Base-by-base conservation (phyloP, 192 early-diverging fungal genomes). In the Coemansia furcata region DNA sequence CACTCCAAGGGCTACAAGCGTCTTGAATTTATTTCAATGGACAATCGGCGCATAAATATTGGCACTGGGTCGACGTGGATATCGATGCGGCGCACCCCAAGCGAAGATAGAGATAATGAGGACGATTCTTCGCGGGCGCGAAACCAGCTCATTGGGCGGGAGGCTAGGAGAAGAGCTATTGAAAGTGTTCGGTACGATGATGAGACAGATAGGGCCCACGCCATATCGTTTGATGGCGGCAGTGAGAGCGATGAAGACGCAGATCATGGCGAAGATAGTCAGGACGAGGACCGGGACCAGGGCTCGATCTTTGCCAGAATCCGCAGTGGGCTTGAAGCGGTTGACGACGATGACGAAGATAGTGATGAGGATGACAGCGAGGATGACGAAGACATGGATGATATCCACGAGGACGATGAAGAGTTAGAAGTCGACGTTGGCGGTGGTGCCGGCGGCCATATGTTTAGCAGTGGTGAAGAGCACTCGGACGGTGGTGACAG, bases 61-160 rank as follows among this genome's bases (percentile, higher is more conserved):
- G 67, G 68, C 43, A 58, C 67, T 23, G 60, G 73, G 67, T 81
- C 78, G 36, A 69, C 70, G 26, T 81, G 78, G 78, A 67, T 81
- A 47, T 60, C 70, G 30, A 67, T 71, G 60, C 73, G 66, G 10
- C 69, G 67, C 14, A 47, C 50, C 12, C 40, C 21, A 10, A 50
- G 50, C 38, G 60, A 37, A 11, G 60, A 62, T 2, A 40, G 40
- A 14, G 65, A 58, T 15, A 50, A 36, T 29, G 39, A 42, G 15
- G 54, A 50, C 7, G 52, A 63, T 32, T 3, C 54, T 14, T 35
- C 15, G 54, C 54, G 30, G 54, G 30, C 30, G 15, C 54, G 29
- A 15, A 33, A 17, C 30, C 46, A 47, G 46, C 19, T 47, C 8
- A n/a, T 65, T 65, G 36, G 36, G 19, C 35, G 12, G 37, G 33